Evolutionary conservation across 1,284 basidiomycete genomes (phyloP), one percentile per base, ranked within the genome.

Genomic region (Rhodofomes roseus): DNA sequence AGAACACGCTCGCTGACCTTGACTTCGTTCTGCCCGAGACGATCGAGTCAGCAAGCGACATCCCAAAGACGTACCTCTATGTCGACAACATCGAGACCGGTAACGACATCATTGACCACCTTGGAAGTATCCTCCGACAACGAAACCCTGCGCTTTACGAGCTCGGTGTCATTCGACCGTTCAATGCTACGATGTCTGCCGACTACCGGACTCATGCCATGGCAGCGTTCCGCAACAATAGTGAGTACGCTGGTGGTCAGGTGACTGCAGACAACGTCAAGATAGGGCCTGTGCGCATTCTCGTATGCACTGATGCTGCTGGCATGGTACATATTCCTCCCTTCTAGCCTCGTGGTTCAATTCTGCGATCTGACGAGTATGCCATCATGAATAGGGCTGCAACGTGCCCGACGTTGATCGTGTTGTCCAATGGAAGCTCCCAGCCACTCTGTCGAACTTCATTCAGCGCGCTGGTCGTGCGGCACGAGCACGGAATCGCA

Each of bases 1-100:
- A 74, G 58, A 75, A 75, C 55, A 68, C 71, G 0, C 77, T 67
- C 57, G 44, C 56, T 0, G 76, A 80, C 63, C 66, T 78, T 8
- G 68, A 76, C 55, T 79, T 79, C 51, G 20, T 77, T 3, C 67
- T 80, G 1, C 69, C 71, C 0, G 1, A 22, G 4, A 9, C 14
- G 7, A 27, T 64, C 9, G 16, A 20, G 7, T 5, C 9, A 4
- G 2, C 40, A 7, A 12, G 14, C 0, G 62, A 65, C 37, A 66
- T 69, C 11, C 63, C 63, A 16, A 66, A 66, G 40, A 66, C 64
- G 3, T 68, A 65, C n/a, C 36, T 68, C 7, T 70, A 68, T 29
- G 63, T 62, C 5, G 63, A 70, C 37, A 62, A 66, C 55, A 68
- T 67, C 14, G 2, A 46, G 0, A 51, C n/a, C 1, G 67, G 68